Evolutionary conservation across 345 rosid species (phyloP), one percentile per base, ranked within the genome.

Genomic region (Carallia brachiata): DNA sequence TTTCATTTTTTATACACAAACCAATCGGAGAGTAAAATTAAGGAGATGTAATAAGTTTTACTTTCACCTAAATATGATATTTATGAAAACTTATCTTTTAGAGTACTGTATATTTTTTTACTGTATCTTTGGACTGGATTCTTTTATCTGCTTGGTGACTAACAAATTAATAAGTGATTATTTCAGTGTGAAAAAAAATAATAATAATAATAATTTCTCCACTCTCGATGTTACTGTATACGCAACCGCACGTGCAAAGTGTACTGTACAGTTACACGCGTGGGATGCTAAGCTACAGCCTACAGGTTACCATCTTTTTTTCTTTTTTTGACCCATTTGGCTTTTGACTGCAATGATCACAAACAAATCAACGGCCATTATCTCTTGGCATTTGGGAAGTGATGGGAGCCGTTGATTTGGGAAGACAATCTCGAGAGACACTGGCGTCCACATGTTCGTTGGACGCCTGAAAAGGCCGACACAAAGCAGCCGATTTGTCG

Each of bases 231-330:
- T 76, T 73, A 66, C 66, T 50, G 34, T 61, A 28, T 66, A 69
- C 61, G 73, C 60, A 66, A 69, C 64, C 75, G 48, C 85, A 77
- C 77, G 75, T 75, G 87, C 23, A 23, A 75, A 72, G 87, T 56
- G 77, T 28, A 66, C 19, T 12, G 63, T 34, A 62, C 44, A 9
- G 18, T 65, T 54, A 27, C 80, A 78, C 63, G 78, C 77, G 62
- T 70, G 76, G 71, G 59, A 68, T 58, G 6, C 34, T 58, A 37
- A 23, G 23, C 23, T 23, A 23, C 23, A 23, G 23, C 23, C 23
- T 58, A 37, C 36, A 53, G 36, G 34, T 0, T 8, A 10, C 13
- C 13, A 15, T 15, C 3, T 44, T 40, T 5, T 37, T 37, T 6
- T 36, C 4, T 37, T 4, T 44, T 6, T 53, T 67, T 56, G 69